Evolutionary conservation across 176 grass and related monocot species (phyloP).

Genomic region (Lolium multiflorum): DNA sequence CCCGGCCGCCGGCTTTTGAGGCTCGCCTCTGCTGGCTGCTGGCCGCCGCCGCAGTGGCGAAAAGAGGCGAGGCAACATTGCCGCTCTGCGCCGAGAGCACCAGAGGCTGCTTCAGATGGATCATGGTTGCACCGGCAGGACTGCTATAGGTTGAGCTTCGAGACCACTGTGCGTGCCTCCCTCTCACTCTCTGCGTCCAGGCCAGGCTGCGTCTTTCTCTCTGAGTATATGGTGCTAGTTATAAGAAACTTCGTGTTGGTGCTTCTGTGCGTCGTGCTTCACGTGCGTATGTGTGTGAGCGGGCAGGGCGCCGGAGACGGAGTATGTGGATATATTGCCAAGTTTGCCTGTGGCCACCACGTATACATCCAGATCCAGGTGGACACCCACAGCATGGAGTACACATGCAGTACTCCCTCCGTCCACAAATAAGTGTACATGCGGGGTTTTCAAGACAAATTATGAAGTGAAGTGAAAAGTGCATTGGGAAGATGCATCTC

Average conservation of each 20-base stretch:
- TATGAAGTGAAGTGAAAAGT: no score
- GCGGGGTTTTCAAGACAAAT: no score
- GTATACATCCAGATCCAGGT: not conserved
- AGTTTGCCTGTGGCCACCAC: no score
- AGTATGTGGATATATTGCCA: not conserved
- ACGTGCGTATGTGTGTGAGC: not conserved
- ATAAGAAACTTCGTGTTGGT: not conserved
- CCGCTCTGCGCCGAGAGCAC: constrained; percentile 42
- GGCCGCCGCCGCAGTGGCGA: not conserved
- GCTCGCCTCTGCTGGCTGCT: constrained; percentile 20
- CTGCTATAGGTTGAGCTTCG: not conserved
- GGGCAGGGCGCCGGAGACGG: no score
- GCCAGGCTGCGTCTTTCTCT: no score
- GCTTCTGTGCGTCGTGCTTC: not conserved
- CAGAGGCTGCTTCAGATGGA: constrained; percentile 50
- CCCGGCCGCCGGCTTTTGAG: not conserved
- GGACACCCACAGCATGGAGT: no score
- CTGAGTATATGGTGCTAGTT: not conserved
- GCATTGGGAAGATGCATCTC: no score
- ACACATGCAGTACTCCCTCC: no score
- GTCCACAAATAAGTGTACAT: no score
- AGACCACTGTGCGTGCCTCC: not conserved
- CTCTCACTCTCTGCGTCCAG: not conserved
- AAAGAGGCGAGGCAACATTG: constrained; percentile 36
- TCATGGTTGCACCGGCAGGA: constrained; percentile 23